Evolutionary conservation across 441 rosid species (phyloP), one percentile per base, ranked within the genome.

Genomic region (Euphorbia corollata): DNA sequence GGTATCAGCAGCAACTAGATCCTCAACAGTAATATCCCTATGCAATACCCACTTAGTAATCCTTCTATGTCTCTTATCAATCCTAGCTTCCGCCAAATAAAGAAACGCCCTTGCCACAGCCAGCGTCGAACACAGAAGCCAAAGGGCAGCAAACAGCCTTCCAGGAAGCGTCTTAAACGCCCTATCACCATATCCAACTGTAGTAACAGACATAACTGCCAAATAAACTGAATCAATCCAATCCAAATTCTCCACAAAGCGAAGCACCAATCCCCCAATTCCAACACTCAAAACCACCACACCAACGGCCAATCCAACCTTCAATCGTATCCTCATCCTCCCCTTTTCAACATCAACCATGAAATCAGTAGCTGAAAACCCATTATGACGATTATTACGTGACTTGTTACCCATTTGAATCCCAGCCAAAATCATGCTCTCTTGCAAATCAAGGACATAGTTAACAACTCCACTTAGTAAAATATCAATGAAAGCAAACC

Each of bases 141-240:
- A 92, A 67, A 79, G 56, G 2, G 88, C 87, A 0, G 98, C 98
- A 16, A 92, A 92, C 56, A 88, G 67, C 67, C 98, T 69, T 6
- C 98, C 98, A 0, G 79, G 51, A 41, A 90, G 57, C 0, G 92
- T 88, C 78, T 82, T 79, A 67, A 90, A 92, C 23, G 96, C 97
- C 59, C 84, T 71, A 71, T 92, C 97, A 5, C 97, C 97, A 15
- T 86, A 92, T 13, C 98, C 97, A 22, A 92, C 98, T 0, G 97
- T 92, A 0, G 98, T 92, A 7, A 92, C 97, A 1, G 98, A 92
- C 97, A 90, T 88, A 69, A 92, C 98, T 20, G 98, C 85, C 79
- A 90, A 73, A 71, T 92, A 92, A 68, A 88, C 65, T 6, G 97
- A 85, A 69, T 92, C 98, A 48, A 92, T 51, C 75, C 87, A 84